Evolutionary conservation across 2,329 filamentous ascomycete genomes (phyloP), one percentile per base, ranked within the genome.

Genomic region (Stagonosporopsis chrysanthemi): DNA sequence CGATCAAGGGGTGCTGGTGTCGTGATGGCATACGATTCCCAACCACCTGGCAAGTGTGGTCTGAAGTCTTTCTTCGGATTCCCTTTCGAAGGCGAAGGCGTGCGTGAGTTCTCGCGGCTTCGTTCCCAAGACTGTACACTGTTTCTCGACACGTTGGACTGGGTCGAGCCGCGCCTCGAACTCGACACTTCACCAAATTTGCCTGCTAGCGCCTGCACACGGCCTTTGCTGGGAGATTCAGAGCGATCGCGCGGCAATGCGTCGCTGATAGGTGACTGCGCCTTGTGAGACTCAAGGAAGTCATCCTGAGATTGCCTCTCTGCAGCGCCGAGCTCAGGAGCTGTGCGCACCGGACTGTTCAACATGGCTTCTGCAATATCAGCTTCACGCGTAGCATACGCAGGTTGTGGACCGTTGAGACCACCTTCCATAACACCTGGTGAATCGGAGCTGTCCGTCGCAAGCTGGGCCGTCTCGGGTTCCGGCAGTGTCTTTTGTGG

Each of bases 11-110:
- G 69, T 6, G 72, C 76, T 31, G 74, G 70, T 28, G 59, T 68
- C 9, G 75, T 78, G 6, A 78, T 78, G 2, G 77, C 75, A 57
- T 77, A 81, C 29, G 82, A 84, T 49, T 83, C 78, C 83, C 82
- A 84, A 49, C 80, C 80, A 22, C 83, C 83, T 36, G 83, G 83
- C 29, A 84, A 67, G 50, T 81, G 76, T 14, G 83, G 83, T 51
- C 79, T 75, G 63, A 84, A 85, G n/a, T 70, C 67, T 42, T 68
- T 70, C 24, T 61, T 63, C 6, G 67, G 64, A 45, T 62, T 70
- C 58, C 79, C 58, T 54, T 75, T 74, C 1, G 65, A 69, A 5
- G 71, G 73, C 33, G 72, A 75, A 9, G 69, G 58, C 23, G 74
- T 67, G 19, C 68, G 69, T 14, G 77, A 74, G 29, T 75, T 73